Conservation (phyloP, 768 basidiomycete species). For the Serendipita sp. region DNA sequence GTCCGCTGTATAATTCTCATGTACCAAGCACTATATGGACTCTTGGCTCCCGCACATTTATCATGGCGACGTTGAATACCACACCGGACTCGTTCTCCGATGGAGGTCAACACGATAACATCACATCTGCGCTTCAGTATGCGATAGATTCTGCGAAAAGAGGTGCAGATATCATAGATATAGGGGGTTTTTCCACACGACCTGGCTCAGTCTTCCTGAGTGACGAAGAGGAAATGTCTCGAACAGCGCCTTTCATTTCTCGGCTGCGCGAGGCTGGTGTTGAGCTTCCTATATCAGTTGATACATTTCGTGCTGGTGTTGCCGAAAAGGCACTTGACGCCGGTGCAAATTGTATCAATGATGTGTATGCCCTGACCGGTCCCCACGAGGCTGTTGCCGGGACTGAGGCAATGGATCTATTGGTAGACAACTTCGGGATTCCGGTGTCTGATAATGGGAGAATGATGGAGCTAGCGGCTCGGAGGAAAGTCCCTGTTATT, state of each 20-base stretch:
- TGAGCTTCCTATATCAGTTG: constrained; percentile 53
- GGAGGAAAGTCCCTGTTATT: constrained; percentile 60
- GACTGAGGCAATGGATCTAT: constrained; percentile 19
- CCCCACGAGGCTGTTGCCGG: constrained; percentile 27
- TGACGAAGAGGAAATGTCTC: constrained; percentile 47
- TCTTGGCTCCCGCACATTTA: constrained; percentile 30
- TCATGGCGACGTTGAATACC: constrained; percentile 88
- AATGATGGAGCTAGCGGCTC: constrained; percentile 54
- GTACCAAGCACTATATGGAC: constrained; percentile 30
- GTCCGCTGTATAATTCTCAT: background rate
- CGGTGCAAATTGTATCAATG: constrained; percentile 89
- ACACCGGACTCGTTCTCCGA: constrained; percentile 98
- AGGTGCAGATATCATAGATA: constrained; percentile 70
- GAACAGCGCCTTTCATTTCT: constrained; percentile 58
- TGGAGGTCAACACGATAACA: constrained; percentile 41
- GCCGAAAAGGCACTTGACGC: constrained; percentile 58
- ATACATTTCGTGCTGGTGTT: constrained; percentile 78
- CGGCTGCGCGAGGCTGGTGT: constrained; percentile 32
- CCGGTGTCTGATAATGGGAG: constrained; percentile 29
- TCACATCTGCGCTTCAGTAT: constrained; percentile 41
- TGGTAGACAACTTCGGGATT: background rate
- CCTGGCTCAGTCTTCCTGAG: constrained; percentile 59
- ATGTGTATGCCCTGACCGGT: constrained; percentile 72
- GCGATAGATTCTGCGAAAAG: constrained; percentile 30
- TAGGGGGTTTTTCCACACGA: constrained; percentile 88